Evolutionary conservation across 2,329 filamentous ascomycete genomes (phyloP), one percentile per base, ranked within the genome.

Genomic region (Ophiocordyceps robertsii): DNA sequence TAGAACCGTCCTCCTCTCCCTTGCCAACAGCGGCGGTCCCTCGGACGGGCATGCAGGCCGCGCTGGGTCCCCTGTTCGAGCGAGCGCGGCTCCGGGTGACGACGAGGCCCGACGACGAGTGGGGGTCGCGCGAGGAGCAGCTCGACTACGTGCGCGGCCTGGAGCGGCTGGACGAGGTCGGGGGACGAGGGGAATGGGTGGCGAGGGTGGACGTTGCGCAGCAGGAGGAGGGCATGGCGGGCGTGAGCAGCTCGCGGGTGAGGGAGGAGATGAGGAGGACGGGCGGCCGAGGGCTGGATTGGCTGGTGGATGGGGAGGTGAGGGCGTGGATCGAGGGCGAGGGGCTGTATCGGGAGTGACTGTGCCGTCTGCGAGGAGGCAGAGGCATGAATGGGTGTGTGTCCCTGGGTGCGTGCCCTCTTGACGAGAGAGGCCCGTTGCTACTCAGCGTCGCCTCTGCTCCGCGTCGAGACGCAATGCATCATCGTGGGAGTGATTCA

Each of bases 51-150:
- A 73, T 82, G 47, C 66, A 75, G 12, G 60, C 58, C 0, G 73
- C 74, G 0, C 65, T 90, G 2, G 64, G 64, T 2, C 75, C 77
- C 0, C 84, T 87, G 54, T 80, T 89, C 48, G 61, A 64, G 1
- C 67, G 68, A 12, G 74, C 84, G 42, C 65, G 67, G 43, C 59
- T 89, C 41, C 66, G 76, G 12, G 77, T 87, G 2, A 81, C 75
- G 40, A 70, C 79, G 56, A 67, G 84, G 38, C 68, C 76, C 1
- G 73, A 74, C 40, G 72, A 71, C 21, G 68, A 69, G 37, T 83
- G 77, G 70, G 82, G 80, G 2, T 64, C 45, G 0, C 43, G 33
- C 45, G 53, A 46, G 12, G 58, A 59, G 57, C 37, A 69, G 65
- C 24, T 65, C 62, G 45, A 67, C 9, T 84, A 78, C 56, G 51